phyloP scores from a whole-genome alignment of 495 filamentous ascomycete species.

The Daldinia bambusicola region DNA sequence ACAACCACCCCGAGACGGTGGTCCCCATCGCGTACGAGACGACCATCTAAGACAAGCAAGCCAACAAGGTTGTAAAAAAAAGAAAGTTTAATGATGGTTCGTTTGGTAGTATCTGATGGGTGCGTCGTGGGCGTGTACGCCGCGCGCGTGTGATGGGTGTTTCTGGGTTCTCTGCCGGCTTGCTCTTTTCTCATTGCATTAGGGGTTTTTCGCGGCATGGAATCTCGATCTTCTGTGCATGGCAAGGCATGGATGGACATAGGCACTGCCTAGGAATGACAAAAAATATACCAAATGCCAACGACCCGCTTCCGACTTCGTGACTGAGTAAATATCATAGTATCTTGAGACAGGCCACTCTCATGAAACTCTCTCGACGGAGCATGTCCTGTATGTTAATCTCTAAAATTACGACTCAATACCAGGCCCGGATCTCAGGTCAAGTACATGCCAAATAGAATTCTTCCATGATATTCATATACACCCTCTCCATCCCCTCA shows the following conservation, averaged over 20 bases:
- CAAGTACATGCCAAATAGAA: neutral
- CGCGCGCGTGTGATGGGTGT: slow-evolving; percentile 24
- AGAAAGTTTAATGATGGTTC: slow-evolving; percentile 8
- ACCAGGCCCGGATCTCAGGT: neutral
- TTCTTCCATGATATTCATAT: neutral
- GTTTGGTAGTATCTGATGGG: neutral
- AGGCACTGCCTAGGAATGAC: slow-evolving; percentile 46
- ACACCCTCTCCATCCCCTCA: neutral
- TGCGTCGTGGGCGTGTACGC: neutral
- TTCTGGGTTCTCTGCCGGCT: slow-evolving; percentile 47
- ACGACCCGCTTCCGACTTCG: slow-evolving; percentile 10
- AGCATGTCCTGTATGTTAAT: neutral
- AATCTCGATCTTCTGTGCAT: slow-evolving; percentile 47
- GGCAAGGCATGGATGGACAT: slow-evolving; percentile 47
- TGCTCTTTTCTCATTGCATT: slow-evolving; percentile 48
- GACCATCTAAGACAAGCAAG: slow-evolving; percentile 77
- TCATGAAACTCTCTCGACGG: neutral
- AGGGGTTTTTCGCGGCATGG: slow-evolving; percentile 48
- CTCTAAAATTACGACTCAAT: neutral
- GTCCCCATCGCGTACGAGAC: slow-evolving; percentile 95
- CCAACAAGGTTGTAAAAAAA: neutral
- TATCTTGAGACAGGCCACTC: neutral
- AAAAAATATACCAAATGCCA: slow-evolving; percentile 50
- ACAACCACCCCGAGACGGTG: slow-evolving; percentile 88
- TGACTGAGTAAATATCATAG: slow-evolving; percentile 6